phyloP scores from a whole-genome alignment of 2,329 filamentous ascomycete species.

The Exserohilum rostratum region DNA sequence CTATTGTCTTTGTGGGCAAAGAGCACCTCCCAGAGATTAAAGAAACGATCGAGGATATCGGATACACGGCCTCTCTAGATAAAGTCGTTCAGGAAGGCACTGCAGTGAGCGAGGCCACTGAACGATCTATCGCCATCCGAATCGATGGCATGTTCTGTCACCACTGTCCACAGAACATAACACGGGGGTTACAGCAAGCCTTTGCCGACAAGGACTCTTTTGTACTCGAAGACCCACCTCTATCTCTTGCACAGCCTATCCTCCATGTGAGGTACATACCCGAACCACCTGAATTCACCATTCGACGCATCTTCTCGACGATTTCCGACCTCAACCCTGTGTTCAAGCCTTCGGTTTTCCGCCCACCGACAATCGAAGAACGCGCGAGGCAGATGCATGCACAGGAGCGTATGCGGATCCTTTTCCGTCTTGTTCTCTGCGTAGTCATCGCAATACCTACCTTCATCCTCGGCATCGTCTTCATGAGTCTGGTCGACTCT shows the following conservation, averaged over 20 bases:
- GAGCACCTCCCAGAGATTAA: slow-evolving; percentile 54
- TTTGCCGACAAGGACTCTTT: slow-evolving; percentile 55
- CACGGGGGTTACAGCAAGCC: slow-evolving; percentile 57
- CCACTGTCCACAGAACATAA: slow-evolving; percentile 58
- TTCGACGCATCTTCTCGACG: slow-evolving; percentile 73
- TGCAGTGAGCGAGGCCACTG: not conserved
- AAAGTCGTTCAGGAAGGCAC: slow-evolving; percentile 26
- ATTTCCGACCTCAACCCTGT: slow-evolving; percentile 70
- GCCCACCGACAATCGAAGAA: slow-evolving; percentile 83
- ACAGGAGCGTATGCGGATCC: slow-evolving; percentile 70
- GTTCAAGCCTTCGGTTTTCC: slow-evolving; percentile 73
- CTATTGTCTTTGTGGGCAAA: slow-evolving; percentile 56
- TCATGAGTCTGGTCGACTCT: slow-evolving; percentile 78
- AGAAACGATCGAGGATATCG: slow-evolving; percentile 57
- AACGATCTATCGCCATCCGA: slow-evolving; percentile 44
- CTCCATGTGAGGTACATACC: slow-evolving; percentile 75
- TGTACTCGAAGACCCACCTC: slow-evolving; percentile 61
- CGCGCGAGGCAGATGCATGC: slow-evolving; percentile 74
- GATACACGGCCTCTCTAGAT: slow-evolving; percentile 51
- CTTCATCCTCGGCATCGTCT: slow-evolving; percentile 86
- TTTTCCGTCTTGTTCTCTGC: slow-evolving; percentile 74
- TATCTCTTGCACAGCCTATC: slow-evolving; percentile 65
- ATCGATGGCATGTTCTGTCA: slow-evolving; percentile 55
- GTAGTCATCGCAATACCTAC: slow-evolving; percentile 76
- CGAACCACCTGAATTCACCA: slow-evolving; percentile 70